These are phyloP conservation scores for Dichotomopilus funicola DNA, from an alignment of 2,329 filamentous ascomycete species.

Conservation along the genomic window DNA sequence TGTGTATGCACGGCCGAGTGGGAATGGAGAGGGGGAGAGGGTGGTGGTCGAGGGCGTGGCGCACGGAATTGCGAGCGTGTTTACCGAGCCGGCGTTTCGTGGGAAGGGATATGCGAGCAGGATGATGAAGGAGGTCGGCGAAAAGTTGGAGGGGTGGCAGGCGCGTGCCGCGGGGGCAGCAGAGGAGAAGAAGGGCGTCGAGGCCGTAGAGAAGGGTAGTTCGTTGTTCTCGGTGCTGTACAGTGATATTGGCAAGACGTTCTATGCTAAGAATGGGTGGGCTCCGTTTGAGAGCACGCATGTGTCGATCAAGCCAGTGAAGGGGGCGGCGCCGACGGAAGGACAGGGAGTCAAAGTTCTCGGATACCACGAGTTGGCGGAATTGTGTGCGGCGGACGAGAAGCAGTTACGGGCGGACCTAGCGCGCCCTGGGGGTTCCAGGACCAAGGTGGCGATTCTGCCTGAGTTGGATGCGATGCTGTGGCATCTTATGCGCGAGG, in stretches of 20 bases:
- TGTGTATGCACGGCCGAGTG: constrained; percentile 35
- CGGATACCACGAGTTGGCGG: constrained; percentile 52
- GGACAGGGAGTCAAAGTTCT: constrained; percentile 37
- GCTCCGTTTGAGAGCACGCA: constrained; percentile 66
- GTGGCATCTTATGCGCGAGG: constrained; percentile 78
- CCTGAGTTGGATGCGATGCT: constrained; percentile 61
- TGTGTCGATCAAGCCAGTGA: constrained; percentile 50
- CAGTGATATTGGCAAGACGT: constrained; percentile 78
- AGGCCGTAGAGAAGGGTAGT: constrained; percentile 12
- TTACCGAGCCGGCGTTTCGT: constrained; percentile 59
- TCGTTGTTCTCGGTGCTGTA: constrained; percentile 70
- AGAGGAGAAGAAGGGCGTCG: constrained; percentile 7
- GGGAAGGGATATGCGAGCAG: constrained; percentile 69
- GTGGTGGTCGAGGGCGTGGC: constrained; percentile 50
- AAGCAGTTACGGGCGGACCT: constrained; percentile 51
- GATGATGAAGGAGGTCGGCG: constrained; percentile 64
- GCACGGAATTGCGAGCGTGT: constrained; percentile 78
- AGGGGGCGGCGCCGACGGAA: constrained; percentile 16
- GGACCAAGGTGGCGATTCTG: constrained; percentile 56
- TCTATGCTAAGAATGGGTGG: constrained; percentile 77
- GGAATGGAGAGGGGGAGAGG: constrained; percentile 8
- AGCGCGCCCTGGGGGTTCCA: constrained; percentile 29
- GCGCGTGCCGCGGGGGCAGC: constrained; percentile 7
- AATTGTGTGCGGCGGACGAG: constrained; percentile 60
- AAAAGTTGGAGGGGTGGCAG: constrained; percentile 34